Percentiles rank a stretch among this genome's conserved stretches.
phyloP scores from a whole-genome alignment of 2,329 filamentous ascomycete genomes.

The Phymatotrichopsis omnivora region DNA sequence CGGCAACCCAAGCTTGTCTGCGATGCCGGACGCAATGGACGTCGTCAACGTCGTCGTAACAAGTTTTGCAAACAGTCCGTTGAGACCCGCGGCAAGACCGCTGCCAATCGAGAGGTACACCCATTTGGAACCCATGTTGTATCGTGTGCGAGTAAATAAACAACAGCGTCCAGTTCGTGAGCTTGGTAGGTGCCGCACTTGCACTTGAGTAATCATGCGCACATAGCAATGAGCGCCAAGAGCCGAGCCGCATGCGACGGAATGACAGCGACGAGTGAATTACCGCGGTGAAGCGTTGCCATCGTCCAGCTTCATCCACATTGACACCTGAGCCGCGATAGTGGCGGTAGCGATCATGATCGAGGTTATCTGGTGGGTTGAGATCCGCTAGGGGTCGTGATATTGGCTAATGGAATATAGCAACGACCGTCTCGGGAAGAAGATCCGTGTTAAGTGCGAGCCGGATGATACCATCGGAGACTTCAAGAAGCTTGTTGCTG shows the following conservation, averaged over 20 bases:
- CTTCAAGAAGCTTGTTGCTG: conserved; percentile 30
- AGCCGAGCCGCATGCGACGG: too few relatives aligned
- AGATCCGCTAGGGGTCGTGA: conserved; percentile 30
- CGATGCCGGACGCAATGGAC: conserved; percentile 42
- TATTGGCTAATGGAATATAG: conserved; percentile 27
- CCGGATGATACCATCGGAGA: conserved; percentile 31
- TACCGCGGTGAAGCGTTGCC: too few relatives aligned
- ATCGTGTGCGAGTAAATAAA: too few relatives aligned
- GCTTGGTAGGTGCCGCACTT: too few relatives aligned
- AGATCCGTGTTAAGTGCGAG: conserved; percentile 31
- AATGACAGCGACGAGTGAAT: too few relatives aligned
- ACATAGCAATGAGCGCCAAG: too few relatives aligned
- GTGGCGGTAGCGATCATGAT: too few relatives aligned
- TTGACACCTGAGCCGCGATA: too few relatives aligned
- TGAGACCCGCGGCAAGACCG: conserved; percentile 68
- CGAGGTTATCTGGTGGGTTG: conserved; percentile 34
- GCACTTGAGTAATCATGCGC: too few relatives aligned
- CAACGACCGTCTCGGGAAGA: conserved; percentile 52
- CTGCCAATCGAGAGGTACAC: conserved; percentile 61
- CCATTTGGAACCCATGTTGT: conserved; percentile 44
- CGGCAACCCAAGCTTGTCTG: conserved; percentile 39
- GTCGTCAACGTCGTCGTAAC: conserved; percentile 46
- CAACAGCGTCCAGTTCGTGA: too few relatives aligned
- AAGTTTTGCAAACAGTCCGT: conserved; percentile 74
- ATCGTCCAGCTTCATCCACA: too few relatives aligned